A percentile compares a stretch with the other conserved stretches of the same genome.
Evolutionary conservation across 2,329 filamentous ascomycete genomes (phyloP).

Genomic region (Alternaria atra): DNA sequence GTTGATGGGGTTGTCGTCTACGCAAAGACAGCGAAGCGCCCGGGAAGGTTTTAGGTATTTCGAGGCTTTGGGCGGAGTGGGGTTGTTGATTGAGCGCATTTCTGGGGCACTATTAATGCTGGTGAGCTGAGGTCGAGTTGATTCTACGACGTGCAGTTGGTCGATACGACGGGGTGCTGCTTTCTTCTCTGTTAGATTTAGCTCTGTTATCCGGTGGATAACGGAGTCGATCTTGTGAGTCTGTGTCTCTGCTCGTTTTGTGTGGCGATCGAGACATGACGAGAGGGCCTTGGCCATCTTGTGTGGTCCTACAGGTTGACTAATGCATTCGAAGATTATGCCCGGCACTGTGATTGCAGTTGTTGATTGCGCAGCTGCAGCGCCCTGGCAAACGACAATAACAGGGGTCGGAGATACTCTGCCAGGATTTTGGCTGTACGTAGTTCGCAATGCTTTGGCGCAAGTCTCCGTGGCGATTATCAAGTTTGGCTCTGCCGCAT

Average conservation of each 20-base stretch:
- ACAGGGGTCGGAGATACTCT: slow-evolving; percentile 35
- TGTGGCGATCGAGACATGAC: slow-evolving; percentile 46
- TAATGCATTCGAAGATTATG: slow-evolving; percentile 47
- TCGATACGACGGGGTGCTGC: slow-evolving; percentile 22
- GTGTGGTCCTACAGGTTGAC: slow-evolving; percentile 51
- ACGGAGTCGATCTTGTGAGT: slow-evolving; percentile 20
- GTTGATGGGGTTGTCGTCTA: slow-evolving; percentile 54
- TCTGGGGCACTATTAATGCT: slow-evolving; percentile 45
- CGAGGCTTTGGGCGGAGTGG: slow-evolving; percentile 29
- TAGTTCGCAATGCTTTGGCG: slow-evolving; percentile 39
- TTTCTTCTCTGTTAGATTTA: slow-evolving; percentile 45
- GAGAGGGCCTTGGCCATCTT: slow-evolving; percentile 49
- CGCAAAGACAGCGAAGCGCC: slow-evolving; percentile 46
- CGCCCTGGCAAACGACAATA: slow-evolving; percentile 47
- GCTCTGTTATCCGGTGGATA: slow-evolving; percentile 30
- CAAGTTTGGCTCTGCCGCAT: slow-evolving; percentile 33
- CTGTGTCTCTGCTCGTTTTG: slow-evolving; percentile 27
- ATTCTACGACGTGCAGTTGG: slow-evolving; percentile 17
- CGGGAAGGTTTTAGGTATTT: slow-evolving; percentile 25
- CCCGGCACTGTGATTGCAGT: slow-evolving; percentile 48
- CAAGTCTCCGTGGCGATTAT: slow-evolving; percentile 46
- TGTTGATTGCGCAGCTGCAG: slow-evolving; percentile 46
- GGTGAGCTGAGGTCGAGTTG: slow-evolving; percentile 35
- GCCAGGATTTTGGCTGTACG: slow-evolving; percentile 33
- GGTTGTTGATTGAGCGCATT: slow-evolving; percentile 29